A percentile compares a stretch with the other conserved stretches of the same genome.
These are phyloP conservation scores for Podochytrium sp. DNA, from an alignment of 192 early-diverging fungal species.

Conservation along the genomic window DNA sequence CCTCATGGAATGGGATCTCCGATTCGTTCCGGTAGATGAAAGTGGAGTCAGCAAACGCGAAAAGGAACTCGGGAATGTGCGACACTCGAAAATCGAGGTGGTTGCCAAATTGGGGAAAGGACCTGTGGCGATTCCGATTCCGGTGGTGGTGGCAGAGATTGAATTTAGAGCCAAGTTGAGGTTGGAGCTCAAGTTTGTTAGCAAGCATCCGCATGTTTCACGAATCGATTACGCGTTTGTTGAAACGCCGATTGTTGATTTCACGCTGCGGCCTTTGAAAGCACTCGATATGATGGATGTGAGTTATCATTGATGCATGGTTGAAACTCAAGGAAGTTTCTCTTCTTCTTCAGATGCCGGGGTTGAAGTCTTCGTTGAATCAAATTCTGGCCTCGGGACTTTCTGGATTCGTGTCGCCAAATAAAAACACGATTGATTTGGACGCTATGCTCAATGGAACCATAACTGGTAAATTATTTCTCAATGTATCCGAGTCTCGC, in stretches of 20 bases:
- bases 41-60: constrained; percentile 46
- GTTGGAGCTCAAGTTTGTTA: constrained; percentile 83
- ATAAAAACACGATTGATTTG: constrained; percentile 78
- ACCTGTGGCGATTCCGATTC: constrained; percentile 34
- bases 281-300: constrained; percentile 78
- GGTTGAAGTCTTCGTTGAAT: constrained; percentile 53
- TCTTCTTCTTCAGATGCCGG: constrained; percentile 15
- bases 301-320: constrained; percentile 8
- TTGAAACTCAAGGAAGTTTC: background rate
- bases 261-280: constrained; percentile 83
- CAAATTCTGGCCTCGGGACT: constrained; percentile 4
- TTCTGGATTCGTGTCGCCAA: constrained; percentile 55
- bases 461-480: constrained; percentile 41
- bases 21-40: constrained; percentile 83
- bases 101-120: constrained; percentile 68
- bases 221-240: constrained; percentile 83
- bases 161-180: constrained; percentile 52
- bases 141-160: constrained; percentile 32
- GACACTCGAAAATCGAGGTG: constrained; percentile 85
- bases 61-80: constrained; percentile 44
- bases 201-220: constrained; percentile 85
- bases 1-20: constrained; percentile 90
- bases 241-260: constrained; percentile 86
- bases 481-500: no score
- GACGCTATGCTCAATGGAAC: constrained; percentile 78